Evolutionary conservation across 2,329 filamentous ascomycete species (phyloP).

Genomic region (Pyrenochaeta sp.): DNA sequence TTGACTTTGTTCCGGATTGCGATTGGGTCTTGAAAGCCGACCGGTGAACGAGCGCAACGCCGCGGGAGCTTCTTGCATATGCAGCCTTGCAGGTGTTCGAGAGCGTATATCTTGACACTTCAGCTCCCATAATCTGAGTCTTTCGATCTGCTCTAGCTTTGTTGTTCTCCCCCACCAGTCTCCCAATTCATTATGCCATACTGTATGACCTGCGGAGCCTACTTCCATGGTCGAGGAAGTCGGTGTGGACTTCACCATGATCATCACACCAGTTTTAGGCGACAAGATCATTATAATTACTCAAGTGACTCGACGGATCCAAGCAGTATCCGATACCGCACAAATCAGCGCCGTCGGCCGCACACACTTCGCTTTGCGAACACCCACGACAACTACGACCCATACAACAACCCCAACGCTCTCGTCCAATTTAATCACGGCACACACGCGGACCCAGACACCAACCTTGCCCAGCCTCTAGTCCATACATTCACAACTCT

Average conservation of each 20-base stretch:
- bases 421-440: slow-evolving; percentile 1
- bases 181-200: slow-evolving; percentile 17
- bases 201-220: slow-evolving; percentile 14
- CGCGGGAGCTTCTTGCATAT: slow-evolving; percentile 13
- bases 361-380: slow-evolving; percentile 1
- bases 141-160: background rate
- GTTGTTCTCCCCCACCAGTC: background rate
- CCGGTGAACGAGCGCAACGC: slow-evolving; percentile 24
- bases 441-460: background rate
- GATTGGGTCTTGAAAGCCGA: slow-evolving; percentile 5
- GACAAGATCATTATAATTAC: slow-evolving; percentile 8
- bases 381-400: slow-evolving; percentile 1
- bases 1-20: background rate
- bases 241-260: slow-evolving; percentile 21
- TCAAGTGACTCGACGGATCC: slow-evolving; percentile 13
- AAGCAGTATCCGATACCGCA: slow-evolving; percentile 10
- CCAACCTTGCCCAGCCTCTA: slow-evolving; percentile 3
- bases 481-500: slow-evolving; percentile 19
- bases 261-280: background rate
- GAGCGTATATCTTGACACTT: slow-evolving; percentile 2
- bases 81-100: slow-evolving; percentile 14
- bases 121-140: background rate
- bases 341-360: background rate
- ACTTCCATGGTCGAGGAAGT: slow-evolving; percentile 19
- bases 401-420: slow-evolving; percentile 1